Evolutionary conservation across 2,329 filamentous ascomycete species (phyloP), one percentile per base, ranked within the genome.

Genomic region (Diaporthe destruens): DNA sequence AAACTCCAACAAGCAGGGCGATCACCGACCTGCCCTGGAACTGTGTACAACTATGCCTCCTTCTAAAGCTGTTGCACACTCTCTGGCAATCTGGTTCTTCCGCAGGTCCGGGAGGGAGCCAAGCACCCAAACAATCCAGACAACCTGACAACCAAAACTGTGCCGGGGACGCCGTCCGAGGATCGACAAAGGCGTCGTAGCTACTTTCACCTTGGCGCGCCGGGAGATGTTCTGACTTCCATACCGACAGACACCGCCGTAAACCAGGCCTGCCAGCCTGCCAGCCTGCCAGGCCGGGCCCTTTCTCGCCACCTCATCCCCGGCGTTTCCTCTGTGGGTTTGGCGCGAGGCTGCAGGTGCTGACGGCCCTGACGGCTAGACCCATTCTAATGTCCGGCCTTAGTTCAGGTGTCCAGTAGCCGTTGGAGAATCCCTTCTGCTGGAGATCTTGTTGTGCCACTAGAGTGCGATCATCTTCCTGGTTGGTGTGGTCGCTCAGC

Each of bases 101-200:
- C 61, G 61, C 32, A 53, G 47, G 47, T 16, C 68, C 68, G 55
- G 68, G 68, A 70, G 68, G 68, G 32, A 61, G 68, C 68, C 68
- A 42, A 23, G 55, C 23, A 51, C 56, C 9, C 36, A 51, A 51
- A n/a, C 47, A 42, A 42, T 14, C 39, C 39, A 42, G 16, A 6
- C 39, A 42, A 18, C 39, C 39, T 18, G 16, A 6, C 39, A 42
- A 18, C 53, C 23, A 55, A 57, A 55, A 34, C 39, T 29, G 42
- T 32, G 6, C 54, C 53, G 54, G 67, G 55, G n/a, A 53, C 20
- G 16, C 68, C 47, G 57, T 44, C 57, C 42, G 55, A 70, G 6
- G 55, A 70, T 61, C 68, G 55, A 34, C 68, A 44, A 51, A n/a
- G 67, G 47, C 32, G 55, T 59, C 55, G 67, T 69, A 49, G 39